Evolutionary conservation across 129 eudicot species (phyloP), one percentile per base, ranked within the genome.

Genomic region (Flaveria linearis): DNA sequence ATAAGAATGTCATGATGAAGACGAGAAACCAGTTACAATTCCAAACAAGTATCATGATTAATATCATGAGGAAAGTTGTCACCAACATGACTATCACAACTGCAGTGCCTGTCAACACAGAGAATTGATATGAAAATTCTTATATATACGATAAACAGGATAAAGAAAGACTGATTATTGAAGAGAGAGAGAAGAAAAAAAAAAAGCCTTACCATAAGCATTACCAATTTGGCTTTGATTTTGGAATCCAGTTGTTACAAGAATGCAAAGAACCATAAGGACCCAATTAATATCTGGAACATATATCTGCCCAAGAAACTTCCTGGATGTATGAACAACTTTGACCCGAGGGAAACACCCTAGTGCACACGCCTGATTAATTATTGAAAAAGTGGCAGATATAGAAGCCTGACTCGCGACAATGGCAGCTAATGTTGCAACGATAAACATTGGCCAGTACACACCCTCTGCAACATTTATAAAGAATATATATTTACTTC

Each of bases 301-400:
- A 64, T 90, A 90, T 64, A 90, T 86, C 84, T 90, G 96, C 39
- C 96, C 96, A 10, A 81, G 91, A 64, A 92, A 84, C 64, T 92
- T 87, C 80, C 83, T 83, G 69, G 93, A 92, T 57, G 97, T 92
- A 67, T 92, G 97, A 46, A 89, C 93, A 50, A 89, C 91, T 73
- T 87, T 92, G 75, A 92, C 97, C 76, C 96, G 89, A 23, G 97
- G 97, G 76, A 92, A 92, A 81, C 93, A 92, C 10, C 96, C 97
- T 17, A 80, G 91, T 16, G 93, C 91, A 84, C 85, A 76, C n/a
- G 96, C 93, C 76, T 92, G 97, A 82, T 86, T 86, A 63, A 92
- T 92, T 65, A 92, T 87, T 4, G 97, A 87, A 78, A 92, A 92
- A 22, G 96, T 87, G 33, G 94, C 97, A 18, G 96, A 85, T 79